Evolutionary conservation across 805 yeast species (phyloP).

Genomic region (Wickerhamomyces hampshirensis): DNA sequence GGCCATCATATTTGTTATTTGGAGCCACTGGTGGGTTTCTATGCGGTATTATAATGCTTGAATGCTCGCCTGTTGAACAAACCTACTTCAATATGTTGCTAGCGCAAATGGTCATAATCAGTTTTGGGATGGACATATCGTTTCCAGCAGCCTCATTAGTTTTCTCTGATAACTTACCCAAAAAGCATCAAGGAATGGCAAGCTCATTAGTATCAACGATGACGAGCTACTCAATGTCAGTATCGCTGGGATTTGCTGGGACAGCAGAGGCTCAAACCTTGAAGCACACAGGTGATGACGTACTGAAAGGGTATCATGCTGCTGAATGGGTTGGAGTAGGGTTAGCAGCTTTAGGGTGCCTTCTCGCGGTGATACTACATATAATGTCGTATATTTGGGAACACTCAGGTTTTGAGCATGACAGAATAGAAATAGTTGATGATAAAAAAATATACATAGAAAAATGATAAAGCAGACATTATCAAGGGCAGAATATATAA

Average conservation of each 20-base stretch:
- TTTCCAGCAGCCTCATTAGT: conserved; percentile 72
- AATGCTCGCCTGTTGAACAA: conserved; percentile 54
- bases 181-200: conserved; percentile 70
- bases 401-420: neutral
- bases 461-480: no score
- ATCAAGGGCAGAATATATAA: no score
- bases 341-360: conserved; percentile 42
- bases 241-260: conserved; percentile 70
- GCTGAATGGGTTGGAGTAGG: conserved; percentile 63
- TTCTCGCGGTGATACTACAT: conserved; percentile 7
- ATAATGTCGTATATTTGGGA: conserved; percentile 8
- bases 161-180: conserved; percentile 54
- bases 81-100: conserved; percentile 54
- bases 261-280: conserved; percentile 48
- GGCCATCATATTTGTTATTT: conserved; percentile 46
- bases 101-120: conserved; percentile 49
- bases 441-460: no score
- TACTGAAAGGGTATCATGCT: conserved; percentile 45
- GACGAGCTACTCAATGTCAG: conserved; percentile 65
- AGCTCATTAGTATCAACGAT: conserved; percentile 69
- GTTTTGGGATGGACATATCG: conserved; percentile 76
- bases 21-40: conserved; percentile 50
- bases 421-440: neutral
- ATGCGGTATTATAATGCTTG: conserved; percentile 48
- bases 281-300: conserved; percentile 19